These are phyloP conservation scores for Solanum peruvianum DNA, from an alignment of 257 asterid genomes.

Conservation along the genomic window DNA sequence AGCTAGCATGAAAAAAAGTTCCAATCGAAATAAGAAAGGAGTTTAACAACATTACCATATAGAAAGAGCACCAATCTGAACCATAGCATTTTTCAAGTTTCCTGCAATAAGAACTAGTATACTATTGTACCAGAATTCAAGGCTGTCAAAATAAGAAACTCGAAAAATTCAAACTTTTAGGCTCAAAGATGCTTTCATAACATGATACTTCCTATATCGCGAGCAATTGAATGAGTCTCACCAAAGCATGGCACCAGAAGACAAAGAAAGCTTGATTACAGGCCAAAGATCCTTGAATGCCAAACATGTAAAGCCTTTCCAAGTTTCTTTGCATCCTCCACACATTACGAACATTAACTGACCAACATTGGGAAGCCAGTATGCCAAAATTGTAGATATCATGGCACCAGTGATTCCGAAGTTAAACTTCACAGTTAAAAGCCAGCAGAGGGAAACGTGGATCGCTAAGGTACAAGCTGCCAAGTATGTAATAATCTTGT, in stretches of 20 bases:
- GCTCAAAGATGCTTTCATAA: not conserved
- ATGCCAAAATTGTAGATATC: constrained; percentile 50
- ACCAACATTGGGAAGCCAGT: constrained; percentile 68
- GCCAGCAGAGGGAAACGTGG: constrained; percentile 54
- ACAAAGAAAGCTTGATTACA: constrained; percentile 52
- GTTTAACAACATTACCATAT: constrained; percentile 37
- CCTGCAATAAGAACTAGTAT: constrained; percentile 60
- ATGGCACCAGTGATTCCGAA: constrained; percentile 54
- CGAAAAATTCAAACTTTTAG: not conserved
- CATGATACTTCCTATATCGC: not conserved
- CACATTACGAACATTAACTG: constrained; percentile 30
- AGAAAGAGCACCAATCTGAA: constrained; percentile 58
- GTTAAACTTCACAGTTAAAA: constrained; percentile 32
- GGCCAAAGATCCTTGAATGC: constrained; percentile 69
- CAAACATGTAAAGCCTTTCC: constrained; percentile 52
- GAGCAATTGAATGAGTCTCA: not conserved
- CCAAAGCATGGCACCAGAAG: constrained; percentile 82
- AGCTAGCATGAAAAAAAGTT: not conserved
- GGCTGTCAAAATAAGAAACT: constrained; percentile 17
- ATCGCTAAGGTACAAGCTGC: constrained; percentile 37
- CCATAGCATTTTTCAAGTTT: constrained; percentile 48
- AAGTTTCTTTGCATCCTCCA: constrained; percentile 67
- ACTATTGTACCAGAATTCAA: constrained; percentile 69
- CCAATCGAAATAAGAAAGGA: not conserved
- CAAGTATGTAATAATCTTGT: constrained; percentile 50